A percentile compares a stretch with the other conserved stretches of the same genome.
Conservation (phyloP, 495 filamentous ascomycete genomes). For the Penicillium parvum region DNA sequence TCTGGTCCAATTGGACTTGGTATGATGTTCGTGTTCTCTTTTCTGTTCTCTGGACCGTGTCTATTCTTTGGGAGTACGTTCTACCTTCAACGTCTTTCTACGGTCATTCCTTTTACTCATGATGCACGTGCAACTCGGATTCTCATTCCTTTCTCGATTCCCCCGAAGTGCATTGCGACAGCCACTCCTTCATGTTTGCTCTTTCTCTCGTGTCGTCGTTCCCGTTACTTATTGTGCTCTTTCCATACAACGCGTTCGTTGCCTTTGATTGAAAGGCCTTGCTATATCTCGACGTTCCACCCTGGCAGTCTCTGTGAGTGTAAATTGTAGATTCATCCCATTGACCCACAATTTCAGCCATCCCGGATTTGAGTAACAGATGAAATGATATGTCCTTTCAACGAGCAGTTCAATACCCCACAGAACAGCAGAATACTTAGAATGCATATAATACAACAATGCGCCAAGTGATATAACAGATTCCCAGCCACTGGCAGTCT, state of each 20-base stretch:
- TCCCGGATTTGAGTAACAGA: neutral
- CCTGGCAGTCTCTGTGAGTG: neutral
- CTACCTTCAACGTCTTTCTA: slow-evolving; percentile 1
- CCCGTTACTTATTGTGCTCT: slow-evolving; percentile 5
- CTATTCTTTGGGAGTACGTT: slow-evolving; percentile 21
- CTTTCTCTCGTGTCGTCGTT: slow-evolving; percentile 20
- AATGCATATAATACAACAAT: slow-evolving; percentile 29
- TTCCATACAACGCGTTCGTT: slow-evolving; percentile 13
- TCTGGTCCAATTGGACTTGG: slow-evolving; percentile 17
- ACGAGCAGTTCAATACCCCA: neutral
- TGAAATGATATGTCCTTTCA: neutral
- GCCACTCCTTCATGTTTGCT: slow-evolving; percentile 13
- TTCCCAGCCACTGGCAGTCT: neutral
- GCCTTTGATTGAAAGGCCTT: slow-evolving; percentile 1
- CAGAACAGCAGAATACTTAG: slow-evolving; percentile 3
- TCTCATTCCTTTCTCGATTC: slow-evolving; percentile 21
- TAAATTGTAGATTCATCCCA: neutral
- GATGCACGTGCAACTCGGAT: slow-evolving; percentile 28
- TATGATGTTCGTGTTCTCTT: slow-evolving; percentile 13
- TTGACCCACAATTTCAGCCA: neutral
- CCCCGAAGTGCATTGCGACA: slow-evolving; percentile 26
- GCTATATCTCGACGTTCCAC: slow-evolving; percentile 4
- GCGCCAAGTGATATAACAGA: slow-evolving; percentile 26
- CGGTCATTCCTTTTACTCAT: slow-evolving; percentile 13
- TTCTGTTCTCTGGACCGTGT: slow-evolving; percentile 15